phyloP scores from a whole-genome alignment of 2,329 filamentous ascomycete genomes.

The Colletotrichum spinosum region DNA sequence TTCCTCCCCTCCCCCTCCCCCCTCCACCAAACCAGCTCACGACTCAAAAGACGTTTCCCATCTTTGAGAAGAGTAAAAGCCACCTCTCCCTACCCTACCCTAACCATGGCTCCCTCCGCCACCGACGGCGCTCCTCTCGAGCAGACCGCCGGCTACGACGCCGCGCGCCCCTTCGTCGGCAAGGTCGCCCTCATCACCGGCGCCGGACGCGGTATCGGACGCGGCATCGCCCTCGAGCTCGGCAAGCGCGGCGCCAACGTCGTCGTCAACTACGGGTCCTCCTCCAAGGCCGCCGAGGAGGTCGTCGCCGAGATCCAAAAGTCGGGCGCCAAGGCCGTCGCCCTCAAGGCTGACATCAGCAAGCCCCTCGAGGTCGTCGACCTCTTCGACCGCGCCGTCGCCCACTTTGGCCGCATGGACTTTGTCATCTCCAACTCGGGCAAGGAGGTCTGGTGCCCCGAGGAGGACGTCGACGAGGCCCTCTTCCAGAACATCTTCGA shows the following conservation, averaged over 20 bases:
- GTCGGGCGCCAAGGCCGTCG: constrained; percentile 68
- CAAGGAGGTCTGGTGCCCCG: constrained; percentile 77
- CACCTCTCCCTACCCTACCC: constrained; percentile 29
- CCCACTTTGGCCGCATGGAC: constrained; percentile 76
- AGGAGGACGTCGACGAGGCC: constrained; percentile 76
- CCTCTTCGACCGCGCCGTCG: constrained; percentile 74
- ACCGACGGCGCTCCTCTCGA: constrained; percentile 27
- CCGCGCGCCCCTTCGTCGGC: constrained; percentile 55
- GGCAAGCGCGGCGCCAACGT: constrained; percentile 73
- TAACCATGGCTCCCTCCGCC: constrained; percentile 45
- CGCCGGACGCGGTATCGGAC: constrained; percentile 74
- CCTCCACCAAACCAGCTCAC: background rate
- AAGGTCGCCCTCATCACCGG: constrained; percentile 74
- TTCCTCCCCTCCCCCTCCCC: constrained; percentile 7
- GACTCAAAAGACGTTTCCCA: background rate
- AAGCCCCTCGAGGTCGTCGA: constrained; percentile 67
- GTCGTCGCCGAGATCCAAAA: constrained; percentile 65
- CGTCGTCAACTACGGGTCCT: constrained; percentile 75
- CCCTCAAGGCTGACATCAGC: constrained; percentile 74
- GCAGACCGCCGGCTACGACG: constrained; percentile 41
- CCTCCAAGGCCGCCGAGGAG: constrained; percentile 64
- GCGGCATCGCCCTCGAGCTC: constrained; percentile 75
- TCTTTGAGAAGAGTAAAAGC: too few species aligned
- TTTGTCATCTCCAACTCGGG: constrained; percentile 80
- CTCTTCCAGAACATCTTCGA: constrained; percentile 80